A percentile compares a stretch with the other conserved stretches of the same genome.
phyloP scores from a whole-genome alignment of 202 grass and related monocot genomes.

The Carex arenaria region DNA sequence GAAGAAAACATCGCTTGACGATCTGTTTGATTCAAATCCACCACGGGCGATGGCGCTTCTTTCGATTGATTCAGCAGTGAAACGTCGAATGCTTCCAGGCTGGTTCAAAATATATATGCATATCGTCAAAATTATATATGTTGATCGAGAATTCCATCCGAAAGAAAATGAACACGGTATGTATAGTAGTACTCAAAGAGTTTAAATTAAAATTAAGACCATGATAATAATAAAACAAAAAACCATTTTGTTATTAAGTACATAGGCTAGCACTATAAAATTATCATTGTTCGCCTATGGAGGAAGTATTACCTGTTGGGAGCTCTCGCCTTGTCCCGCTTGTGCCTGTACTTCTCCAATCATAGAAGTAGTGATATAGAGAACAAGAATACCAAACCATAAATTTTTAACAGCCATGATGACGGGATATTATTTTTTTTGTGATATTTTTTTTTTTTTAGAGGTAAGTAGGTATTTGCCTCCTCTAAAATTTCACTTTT shows the following conservation, averaged over 20 bases:
- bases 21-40: not conserved
- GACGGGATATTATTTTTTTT: not conserved
- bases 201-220: not conserved
- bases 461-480: not conserved
- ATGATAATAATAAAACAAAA: too few species aligned
- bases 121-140: too few species aligned
- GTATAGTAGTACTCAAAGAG: too few species aligned
- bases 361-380: not conserved
- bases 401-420: conserved; percentile 3
- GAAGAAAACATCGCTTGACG: not conserved
- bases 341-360: not conserved
- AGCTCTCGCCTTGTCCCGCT: not conserved
- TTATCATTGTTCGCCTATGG: too few species aligned
- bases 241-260: not conserved
- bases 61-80: not conserved
- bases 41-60: not conserved
- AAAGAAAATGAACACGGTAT: too few species aligned
- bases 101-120: not conserved
- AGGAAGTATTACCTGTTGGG: not conserved
- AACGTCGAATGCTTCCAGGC: not conserved
- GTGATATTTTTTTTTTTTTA: not conserved
- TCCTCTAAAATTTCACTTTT: not conserved
- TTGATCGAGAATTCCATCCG: too few species aligned
- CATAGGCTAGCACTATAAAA: too few species aligned
- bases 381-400: not conserved